A percentile compares a stretch with the other conserved stretches of the same genome.
Evolutionary conservation across 2,329 filamentous ascomycete genomes (phyloP).

Genomic region (Endocalyx cinctus): DNA sequence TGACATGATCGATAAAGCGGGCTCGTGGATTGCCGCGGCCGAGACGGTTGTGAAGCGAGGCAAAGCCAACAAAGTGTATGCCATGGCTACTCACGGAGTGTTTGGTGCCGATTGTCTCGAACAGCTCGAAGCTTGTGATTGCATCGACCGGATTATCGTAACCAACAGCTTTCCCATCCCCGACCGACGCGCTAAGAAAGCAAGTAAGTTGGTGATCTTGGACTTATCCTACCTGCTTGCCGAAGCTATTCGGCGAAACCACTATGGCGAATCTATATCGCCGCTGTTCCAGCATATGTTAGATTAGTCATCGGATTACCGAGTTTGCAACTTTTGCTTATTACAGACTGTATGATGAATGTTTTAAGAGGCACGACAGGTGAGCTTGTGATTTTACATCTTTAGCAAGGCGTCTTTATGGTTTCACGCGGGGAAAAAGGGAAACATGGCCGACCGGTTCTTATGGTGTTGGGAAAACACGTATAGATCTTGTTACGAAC

Average conservation of each 20-base stretch:
- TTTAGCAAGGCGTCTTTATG: constrained; percentile 22
- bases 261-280: constrained; percentile 84
- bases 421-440: background rate
- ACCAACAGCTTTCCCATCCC: constrained; percentile 96
- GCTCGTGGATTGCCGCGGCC: constrained; percentile 94
- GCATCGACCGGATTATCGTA: constrained; percentile 89
- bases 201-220: constrained; percentile 81
- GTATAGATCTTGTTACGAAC: background rate
- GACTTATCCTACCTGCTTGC: constrained; percentile 84
- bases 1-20: constrained; percentile 98
- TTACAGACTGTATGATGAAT: background rate
- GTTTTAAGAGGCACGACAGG: constrained; percentile 18
- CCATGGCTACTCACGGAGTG: constrained; percentile 93
- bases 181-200: constrained; percentile 63
- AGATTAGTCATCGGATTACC: constrained; percentile 36
- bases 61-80: constrained; percentile 88
- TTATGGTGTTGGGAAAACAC: background rate
- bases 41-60: constrained; percentile 95
- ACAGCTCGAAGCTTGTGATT: constrained; percentile 86
- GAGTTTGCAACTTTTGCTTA: background rate
- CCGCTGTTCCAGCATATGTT: constrained; percentile 63
- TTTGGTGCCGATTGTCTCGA: constrained; percentile 87
- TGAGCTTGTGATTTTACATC: constrained; percentile 15
- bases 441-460: background rate
- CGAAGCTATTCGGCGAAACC: constrained; percentile 91